Evolutionary conservation across 371 early-diverging fungal genomes (phyloP).

Genomic region (Massospora cicadina): DNA sequence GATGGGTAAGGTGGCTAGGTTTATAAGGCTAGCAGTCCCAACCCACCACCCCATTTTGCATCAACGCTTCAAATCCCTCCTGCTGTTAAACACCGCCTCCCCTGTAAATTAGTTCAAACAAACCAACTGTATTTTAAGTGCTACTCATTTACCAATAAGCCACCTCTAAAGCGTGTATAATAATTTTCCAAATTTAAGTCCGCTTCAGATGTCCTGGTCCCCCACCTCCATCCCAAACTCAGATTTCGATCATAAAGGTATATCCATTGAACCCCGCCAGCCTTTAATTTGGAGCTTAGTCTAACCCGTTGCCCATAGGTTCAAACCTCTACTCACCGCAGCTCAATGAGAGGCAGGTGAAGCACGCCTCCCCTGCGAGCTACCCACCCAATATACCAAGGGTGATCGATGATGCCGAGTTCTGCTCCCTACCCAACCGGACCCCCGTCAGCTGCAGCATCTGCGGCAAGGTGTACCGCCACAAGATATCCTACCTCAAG

Average conservation of each 20-base stretch:
- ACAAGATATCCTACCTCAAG: conserved; percentile 7
- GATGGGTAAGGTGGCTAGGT: neutral
- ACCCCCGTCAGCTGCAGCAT: conserved; percentile 6
- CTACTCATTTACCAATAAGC: neutral
- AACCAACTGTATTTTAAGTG: neutral
- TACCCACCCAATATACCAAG: neutral
- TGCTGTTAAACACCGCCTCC: neutral
- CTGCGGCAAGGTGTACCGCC: conserved; percentile 8
- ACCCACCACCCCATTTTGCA: neutral
- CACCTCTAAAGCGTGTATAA: neutral
- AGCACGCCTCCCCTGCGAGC: neutral
- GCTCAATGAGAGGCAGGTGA: neutral
- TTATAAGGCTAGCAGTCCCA: neutral
- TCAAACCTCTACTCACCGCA: neutral
- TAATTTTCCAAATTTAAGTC: neutral
- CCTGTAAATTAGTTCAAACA: neutral
- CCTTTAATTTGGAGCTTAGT: neutral
- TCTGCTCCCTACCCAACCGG: conserved; percentile 3
- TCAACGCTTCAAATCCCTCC: neutral
- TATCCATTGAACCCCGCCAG: neutral
- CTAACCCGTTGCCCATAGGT: neutral
- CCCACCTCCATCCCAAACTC: neutral
- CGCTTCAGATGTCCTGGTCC: neutral
- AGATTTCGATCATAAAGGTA: neutral
- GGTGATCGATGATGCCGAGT: conserved; percentile 1